Percentiles rank a stretch among this genome's conserved stretches.
phyloP scores from a whole-genome alignment of 345 rosid species.

The Cardamine chenopodiifolia region DNA sequence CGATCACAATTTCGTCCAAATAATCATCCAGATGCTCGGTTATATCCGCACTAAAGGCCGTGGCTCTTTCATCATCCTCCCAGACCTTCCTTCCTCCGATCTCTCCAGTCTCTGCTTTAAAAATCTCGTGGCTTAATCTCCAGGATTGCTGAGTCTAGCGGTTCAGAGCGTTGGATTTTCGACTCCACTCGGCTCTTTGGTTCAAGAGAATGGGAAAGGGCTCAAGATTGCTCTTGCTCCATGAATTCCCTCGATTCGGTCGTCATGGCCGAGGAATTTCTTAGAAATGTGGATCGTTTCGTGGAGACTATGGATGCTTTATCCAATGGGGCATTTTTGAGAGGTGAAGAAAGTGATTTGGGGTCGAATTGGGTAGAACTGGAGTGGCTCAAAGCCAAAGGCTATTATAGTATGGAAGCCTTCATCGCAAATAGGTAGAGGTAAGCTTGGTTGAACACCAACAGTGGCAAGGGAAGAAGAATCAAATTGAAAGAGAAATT shows the following conservation, averaged over 20 bases:
- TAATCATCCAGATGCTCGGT: conserved; percentile 79
- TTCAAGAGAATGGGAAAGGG: conserved; percentile 66
- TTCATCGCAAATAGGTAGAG: conserved; percentile 82
- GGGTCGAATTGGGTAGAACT: conserved; percentile 85
- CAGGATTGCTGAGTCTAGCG: conserved; percentile 63
- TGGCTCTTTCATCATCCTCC: conserved; percentile 79
- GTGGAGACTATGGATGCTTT: conserved; percentile 68
- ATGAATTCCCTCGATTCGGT: conserved; percentile 58
- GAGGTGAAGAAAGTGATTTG: conserved; percentile 73
- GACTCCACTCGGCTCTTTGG: conserved; percentile 66
- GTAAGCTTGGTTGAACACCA: conserved; percentile 76
- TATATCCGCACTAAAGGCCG: conserved; percentile 59
- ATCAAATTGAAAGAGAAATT: conserved; percentile 80
- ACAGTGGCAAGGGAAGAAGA: conserved; percentile 69
- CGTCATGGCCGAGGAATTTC: conserved; percentile 61
- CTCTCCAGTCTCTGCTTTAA: conserved; percentile 83
- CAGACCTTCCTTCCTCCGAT: conserved; percentile 73
- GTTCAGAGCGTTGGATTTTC: conserved; percentile 52
- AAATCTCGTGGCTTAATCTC: conserved; percentile 74
- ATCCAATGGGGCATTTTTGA: conserved; percentile 69
- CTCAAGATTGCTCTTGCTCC: conserved; percentile 58
- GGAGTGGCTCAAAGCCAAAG: conserved; percentile 82
- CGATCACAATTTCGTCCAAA: conserved; percentile 60
- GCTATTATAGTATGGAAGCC: conserved; percentile 79
- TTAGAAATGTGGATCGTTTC: conserved; percentile 63